phyloP scores from a whole-genome alignment of 2,329 filamentous ascomycete species.

The Spiromastix sp. region DNA sequence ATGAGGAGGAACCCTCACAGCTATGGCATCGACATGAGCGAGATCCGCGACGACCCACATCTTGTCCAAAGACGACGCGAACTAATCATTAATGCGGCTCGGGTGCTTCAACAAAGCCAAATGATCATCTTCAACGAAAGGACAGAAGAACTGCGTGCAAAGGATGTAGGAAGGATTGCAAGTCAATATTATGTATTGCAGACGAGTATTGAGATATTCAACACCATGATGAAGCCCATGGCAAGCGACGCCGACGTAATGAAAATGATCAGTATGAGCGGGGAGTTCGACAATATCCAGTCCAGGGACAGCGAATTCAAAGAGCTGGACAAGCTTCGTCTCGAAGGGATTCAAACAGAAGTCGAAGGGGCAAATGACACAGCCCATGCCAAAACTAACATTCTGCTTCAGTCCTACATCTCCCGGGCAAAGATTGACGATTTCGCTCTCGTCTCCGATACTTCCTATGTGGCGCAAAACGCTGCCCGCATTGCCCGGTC shows the following conservation, averaged over 20 bases:
- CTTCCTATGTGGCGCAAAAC: constrained; percentile 92
- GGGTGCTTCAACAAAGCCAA: constrained; percentile 79
- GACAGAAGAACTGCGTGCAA: constrained; percentile 85
- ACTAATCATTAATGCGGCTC: constrained; percentile 78
- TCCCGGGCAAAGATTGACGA: constrained; percentile 80
- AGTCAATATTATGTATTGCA: constrained; percentile 96
- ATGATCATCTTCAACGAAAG: constrained; percentile 98
- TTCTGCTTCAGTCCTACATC: constrained; percentile 88
- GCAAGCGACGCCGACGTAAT: constrained; percentile 86
- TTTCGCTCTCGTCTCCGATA: constrained; percentile 85
- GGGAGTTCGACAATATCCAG: constrained; percentile 96
- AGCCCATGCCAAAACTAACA: constrained; percentile 87
- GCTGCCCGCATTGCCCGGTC: constrained; percentile 88
- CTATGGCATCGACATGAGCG: constrained; percentile 92
- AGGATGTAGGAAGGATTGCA: constrained; percentile 91
- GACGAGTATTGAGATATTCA: constrained; percentile 91
- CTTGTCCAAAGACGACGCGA: constrained; percentile 78
- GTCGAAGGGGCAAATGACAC: constrained; percentile 58
- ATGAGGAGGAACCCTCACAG: constrained; percentile 87
- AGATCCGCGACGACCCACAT: constrained; percentile 77
- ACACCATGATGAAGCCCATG: constrained; percentile 78
- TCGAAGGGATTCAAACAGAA: constrained; percentile 64
- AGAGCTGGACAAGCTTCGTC: constrained; percentile 65
- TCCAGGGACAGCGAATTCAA: constrained; percentile 81
- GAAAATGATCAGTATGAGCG: constrained; percentile 94